Base-by-base conservation (phyloP, 2,329 filamentous ascomycete genomes). In the Alternaria brassicicola region DNA sequence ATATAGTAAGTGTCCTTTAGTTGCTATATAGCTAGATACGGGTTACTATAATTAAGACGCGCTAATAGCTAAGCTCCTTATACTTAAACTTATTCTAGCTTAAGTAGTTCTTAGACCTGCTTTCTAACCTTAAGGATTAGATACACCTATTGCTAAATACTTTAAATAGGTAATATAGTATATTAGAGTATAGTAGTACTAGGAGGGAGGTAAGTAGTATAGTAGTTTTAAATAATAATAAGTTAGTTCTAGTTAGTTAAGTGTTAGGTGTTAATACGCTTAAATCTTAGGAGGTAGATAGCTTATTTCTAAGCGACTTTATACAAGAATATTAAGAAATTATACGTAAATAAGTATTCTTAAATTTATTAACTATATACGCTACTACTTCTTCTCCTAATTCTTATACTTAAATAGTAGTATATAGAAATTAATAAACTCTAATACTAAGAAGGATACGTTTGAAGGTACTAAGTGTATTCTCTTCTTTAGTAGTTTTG, bases 311-410 rank as follows among this genome's bases (percentile, higher is more conserved):
- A 17, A 49, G 46, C 23, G 23, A 49, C 33, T 49, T 49, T 8
- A 49, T 49, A 23, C 28, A 49, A 33, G 46, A 49, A 38, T 49
- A 49, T 33, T 21, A n/a, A 39, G 46, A 49, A n/a, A 49, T 39
- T 13, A 38, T 49, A 26, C 25, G 7, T 26, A 4, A 26, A 26
- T 26, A 7, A n/a, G n/a, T n/a, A 17, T 38, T 13, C 38, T 38
- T 33, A 49, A 49, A 49, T 12, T 49, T 38, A 49, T 49, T 6
- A 38, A 23, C 31, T 15, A 38, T 28, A 10, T 49, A 13, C 33
- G 21, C 31, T 25, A 19, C 28, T 19, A 8, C 23, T 38, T 49
- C 33, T 28, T 15, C 26, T 49, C 17, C 17, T 49, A 49, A 38
- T 38, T 13, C 31, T 49, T 10, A n/a, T 38, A 38, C 21, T 38